A percentile compares a stretch with the other conserved stretches of the same genome.
phyloP scores from a whole-genome alignment of 179 eudicot genomes.

The Patellifolia procumbens region DNA sequence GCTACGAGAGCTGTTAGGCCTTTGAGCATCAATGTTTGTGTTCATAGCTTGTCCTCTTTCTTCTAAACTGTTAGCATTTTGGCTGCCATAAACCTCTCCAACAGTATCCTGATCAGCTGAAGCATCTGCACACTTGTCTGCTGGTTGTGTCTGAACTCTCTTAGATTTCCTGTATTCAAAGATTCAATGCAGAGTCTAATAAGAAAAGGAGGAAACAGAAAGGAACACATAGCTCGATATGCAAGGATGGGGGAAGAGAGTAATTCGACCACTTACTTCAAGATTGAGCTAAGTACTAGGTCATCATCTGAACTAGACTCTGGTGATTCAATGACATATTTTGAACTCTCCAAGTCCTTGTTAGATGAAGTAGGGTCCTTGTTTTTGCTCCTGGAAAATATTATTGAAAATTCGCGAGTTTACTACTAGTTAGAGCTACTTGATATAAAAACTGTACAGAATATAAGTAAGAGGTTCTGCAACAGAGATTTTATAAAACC shows the following conservation, averaged over 20 bases:
- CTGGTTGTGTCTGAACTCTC: slow-evolving; percentile 22
- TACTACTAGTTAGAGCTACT: neutral
- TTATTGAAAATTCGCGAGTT: neutral
- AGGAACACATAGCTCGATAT: neutral
- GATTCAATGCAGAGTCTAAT: neutral
- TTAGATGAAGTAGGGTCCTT: slow-evolving; percentile 31
- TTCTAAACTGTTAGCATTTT: slow-evolving; percentile 21
- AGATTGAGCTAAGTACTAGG: slow-evolving; percentile 41
- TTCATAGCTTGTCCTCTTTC: slow-evolving; percentile 38
- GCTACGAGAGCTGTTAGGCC: slow-evolving; percentile 19
- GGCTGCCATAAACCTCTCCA: slow-evolving; percentile 20
- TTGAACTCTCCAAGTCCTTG: slow-evolving; percentile 33
- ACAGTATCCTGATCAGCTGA: slow-evolving; percentile 14
- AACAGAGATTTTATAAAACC: neutral
- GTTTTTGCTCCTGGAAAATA: slow-evolving; percentile 46
- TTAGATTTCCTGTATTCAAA: slow-evolving; percentile 36
- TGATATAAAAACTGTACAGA: slow-evolving; percentile 8
- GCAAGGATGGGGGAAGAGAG: slow-evolving; percentile 7
- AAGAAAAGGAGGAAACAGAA: neutral
- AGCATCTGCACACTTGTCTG: slow-evolving; percentile 26
- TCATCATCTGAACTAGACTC: slow-evolving; percentile 59
- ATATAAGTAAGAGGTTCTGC: neutral
- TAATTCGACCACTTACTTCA: slow-evolving; percentile 46
- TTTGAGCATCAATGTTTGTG: slow-evolving; percentile 8
- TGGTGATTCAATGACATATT: slow-evolving; percentile 27